Evolutionary conservation across 352 stramenopile species (phyloP).

Genomic region (Globisporangium camurandrum): DNA sequence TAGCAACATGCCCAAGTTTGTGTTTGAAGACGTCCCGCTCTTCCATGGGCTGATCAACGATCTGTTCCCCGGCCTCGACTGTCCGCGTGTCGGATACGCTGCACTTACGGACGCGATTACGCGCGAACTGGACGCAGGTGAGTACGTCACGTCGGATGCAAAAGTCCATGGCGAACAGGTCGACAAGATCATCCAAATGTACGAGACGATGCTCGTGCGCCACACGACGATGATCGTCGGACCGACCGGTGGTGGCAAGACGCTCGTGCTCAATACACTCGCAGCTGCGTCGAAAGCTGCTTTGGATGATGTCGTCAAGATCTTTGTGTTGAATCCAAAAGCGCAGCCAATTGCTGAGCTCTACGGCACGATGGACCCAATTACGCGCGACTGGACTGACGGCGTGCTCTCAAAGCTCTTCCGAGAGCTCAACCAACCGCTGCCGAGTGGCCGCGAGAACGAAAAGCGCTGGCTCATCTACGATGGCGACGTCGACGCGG

Average conservation of each 20-base stretch:
- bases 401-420: constrained; percentile 93
- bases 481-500: constrained; percentile 93
- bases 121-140: constrained; percentile 66
- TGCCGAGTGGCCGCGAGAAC: constrained; percentile 85
- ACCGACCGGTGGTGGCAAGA: constrained; percentile 90
- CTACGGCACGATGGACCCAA: constrained; percentile 93
- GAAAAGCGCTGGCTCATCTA: constrained; percentile 95
- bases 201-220: constrained; percentile 93
- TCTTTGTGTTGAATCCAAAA: constrained; percentile 93
- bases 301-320: constrained; percentile 88
- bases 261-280: constrained; percentile 87
- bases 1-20: constrained; percentile 96
- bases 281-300: constrained; percentile 78
- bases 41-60: constrained; percentile 95
- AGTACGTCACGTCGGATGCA: constrained; percentile 75
- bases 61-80: constrained; percentile 92
- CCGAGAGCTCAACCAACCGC: constrained; percentile 90
- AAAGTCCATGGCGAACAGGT: constrained; percentile 85
- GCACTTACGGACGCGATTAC: constrained; percentile 86
- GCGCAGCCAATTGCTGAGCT: constrained; percentile 90
- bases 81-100: constrained; percentile 89
- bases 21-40: constrained; percentile 93
- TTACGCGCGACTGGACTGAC: constrained; percentile 95
- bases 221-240: constrained; percentile 97
- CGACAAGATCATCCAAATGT: constrained; percentile 97